phyloP scores from a whole-genome alignment of 1,284 basidiomycete genomes.

The Boletus mariae region DNA sequence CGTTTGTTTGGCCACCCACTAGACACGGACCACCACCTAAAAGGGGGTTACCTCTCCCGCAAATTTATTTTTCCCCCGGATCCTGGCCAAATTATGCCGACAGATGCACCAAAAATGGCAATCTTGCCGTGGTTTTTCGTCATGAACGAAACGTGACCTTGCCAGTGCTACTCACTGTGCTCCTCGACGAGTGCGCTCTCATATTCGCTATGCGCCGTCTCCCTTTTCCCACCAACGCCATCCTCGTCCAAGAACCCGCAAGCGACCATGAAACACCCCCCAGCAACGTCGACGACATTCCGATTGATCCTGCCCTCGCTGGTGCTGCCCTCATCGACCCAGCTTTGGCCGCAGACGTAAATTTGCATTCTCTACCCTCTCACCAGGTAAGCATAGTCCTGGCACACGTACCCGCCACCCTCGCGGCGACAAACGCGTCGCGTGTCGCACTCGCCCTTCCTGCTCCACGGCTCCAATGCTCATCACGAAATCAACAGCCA shows the following conservation, averaged over 20 bases:
- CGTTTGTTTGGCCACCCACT: slow-evolving; percentile 20
- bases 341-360: slow-evolving; percentile 37
- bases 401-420: slow-evolving; percentile 13
- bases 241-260: slow-evolving; percentile 48
- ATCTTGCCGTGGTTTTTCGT: slow-evolving; percentile 17
- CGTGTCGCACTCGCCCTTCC: slow-evolving; percentile 37
- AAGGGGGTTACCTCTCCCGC: background rate
- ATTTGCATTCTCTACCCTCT: slow-evolving; percentile 3
- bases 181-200: slow-evolving; percentile 26
- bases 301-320: slow-evolving; percentile 67
- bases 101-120: slow-evolving; percentile 12
- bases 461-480: slow-evolving; percentile 14
- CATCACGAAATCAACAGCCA: slow-evolving; percentile 22
- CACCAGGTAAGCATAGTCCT: slow-evolving; percentile 32
- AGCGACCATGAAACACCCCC: slow-evolving; percentile 55
- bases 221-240: slow-evolving; percentile 50
- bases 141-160: slow-evolving; percentile 27
- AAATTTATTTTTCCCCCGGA: slow-evolving; percentile 1
- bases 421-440: slow-evolving; percentile 45
- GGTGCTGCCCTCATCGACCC: slow-evolving; percentile 48
- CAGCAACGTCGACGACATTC: slow-evolving; percentile 57
- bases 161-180: slow-evolving; percentile 25
- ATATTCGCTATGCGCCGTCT: slow-evolving; percentile 51
- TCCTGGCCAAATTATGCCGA: slow-evolving; percentile 5
- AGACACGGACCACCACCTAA: background rate